Conservation (phyloP, 2,329 filamentous ascomycete genomes). For the Diaporthe citriasiana region DNA sequence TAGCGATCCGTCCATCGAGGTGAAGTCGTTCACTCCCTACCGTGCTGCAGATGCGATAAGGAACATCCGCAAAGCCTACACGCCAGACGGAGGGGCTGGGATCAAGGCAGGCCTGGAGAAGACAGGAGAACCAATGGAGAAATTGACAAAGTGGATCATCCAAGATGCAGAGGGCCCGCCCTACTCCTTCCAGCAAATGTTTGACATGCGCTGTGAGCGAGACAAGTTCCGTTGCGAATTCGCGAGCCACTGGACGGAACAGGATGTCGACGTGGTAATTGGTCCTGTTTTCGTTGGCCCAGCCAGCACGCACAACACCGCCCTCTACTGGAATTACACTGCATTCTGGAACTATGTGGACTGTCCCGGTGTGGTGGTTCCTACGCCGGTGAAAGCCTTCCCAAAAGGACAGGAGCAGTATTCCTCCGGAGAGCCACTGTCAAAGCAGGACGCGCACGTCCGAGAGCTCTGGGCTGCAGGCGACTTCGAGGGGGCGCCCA, state of each 20-base stretch:
- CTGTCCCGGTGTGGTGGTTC: conserved; percentile 53
- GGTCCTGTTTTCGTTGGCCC: conserved; percentile 55
- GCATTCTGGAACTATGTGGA: conserved; percentile 56
- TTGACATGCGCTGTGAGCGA: conserved; percentile 47
- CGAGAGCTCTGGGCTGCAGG: conserved; percentile 51
- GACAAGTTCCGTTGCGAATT: conserved; percentile 53
- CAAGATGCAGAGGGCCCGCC: conserved; percentile 49
- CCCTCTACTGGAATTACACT: conserved; percentile 55
- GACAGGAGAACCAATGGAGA: conserved; percentile 60
- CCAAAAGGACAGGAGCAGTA: conserved; percentile 49
- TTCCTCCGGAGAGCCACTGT: conserved; percentile 46
- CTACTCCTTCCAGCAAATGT: conserved; percentile 46
- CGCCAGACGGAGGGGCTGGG: conserved; percentile 57
- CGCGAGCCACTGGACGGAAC: conserved; percentile 52
- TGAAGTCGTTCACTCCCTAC: conserved; percentile 55
- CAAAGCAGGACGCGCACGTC: conserved; percentile 50
- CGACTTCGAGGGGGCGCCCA: conserved; percentile 52
- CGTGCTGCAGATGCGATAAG: conserved; percentile 49
- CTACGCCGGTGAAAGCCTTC: conserved; percentile 51
- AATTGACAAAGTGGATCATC: conserved; percentile 58
- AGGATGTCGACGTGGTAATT: conserved; percentile 56
- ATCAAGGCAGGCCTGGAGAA: conserved; percentile 51
- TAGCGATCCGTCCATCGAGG: conserved; percentile 45
- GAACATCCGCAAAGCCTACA: conserved; percentile 59
- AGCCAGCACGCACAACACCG: conserved; percentile 54